Base-by-base conservation (phyloP, 345 rosid genomes). In the Gossypium bickii region DNA sequence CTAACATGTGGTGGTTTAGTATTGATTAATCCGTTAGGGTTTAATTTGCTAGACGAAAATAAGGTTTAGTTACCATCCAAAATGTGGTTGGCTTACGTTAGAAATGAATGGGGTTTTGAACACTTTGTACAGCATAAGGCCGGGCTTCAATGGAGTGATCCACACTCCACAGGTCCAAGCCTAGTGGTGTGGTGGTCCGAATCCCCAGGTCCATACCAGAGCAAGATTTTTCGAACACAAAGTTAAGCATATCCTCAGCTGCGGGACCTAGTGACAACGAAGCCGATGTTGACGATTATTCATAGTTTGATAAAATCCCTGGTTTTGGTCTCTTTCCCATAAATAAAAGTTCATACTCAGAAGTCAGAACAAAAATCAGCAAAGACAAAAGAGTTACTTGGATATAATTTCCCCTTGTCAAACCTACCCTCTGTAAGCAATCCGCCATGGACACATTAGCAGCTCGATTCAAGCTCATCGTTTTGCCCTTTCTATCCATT, bases 391-490 rank as follows among this genome's bases (percentile, higher is more conserved):
- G 7, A 18, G 9, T 3, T 15, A 4, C 9, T 62, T 27, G 5
- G 25, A 66, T 66, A 44, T 66, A 10, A 66, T 66, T 66, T 66
- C 52, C 52, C 29, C 13, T 4, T 18, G 52, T 43, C 29, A 57
- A 57, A 18, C 59, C 22, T 7, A 5, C 48, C 43, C 38, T 4
- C 34, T 15, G 12, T 1, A 68, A 68, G 59, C 57, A 49, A 25
- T 27, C 44, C 20, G 7, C 60, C 17, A n/a, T 48, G 4, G 60
- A 56, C 27, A 20, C 60, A 20, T 20, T 56, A 56, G 11, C 41
- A 27, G 27, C 73, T 67, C 77, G 13, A 13, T 57, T 55, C 62
- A 81, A 71, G 71, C 75, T 60, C 63, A 47, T 43, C 57, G 38
- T 66, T 65, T 52, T 48, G 27, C 58, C 75, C 44, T 3, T 78